These are phyloP conservation scores for Apostasia shenzhenica DNA, from an alignment of 106 monocot species.

Conservation along the genomic window DNA sequence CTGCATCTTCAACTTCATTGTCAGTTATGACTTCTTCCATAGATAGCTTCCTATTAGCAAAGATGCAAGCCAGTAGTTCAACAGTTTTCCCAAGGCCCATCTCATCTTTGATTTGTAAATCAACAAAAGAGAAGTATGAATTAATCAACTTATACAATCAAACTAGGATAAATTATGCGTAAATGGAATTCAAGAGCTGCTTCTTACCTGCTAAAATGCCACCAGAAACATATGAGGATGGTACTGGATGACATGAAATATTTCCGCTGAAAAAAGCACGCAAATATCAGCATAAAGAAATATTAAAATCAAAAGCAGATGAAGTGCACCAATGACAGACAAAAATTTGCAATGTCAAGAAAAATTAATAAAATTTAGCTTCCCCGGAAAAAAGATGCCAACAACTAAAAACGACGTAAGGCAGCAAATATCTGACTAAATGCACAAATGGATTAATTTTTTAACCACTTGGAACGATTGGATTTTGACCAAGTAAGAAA, in stretches of 20 bases:
- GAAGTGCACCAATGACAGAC: neutral
- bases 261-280: conserved; percentile 54
- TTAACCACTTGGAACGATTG: too few species aligned
- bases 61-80: conserved; percentile 88
- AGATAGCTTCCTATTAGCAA: conserved; percentile 37
- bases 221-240: conserved; percentile 51
- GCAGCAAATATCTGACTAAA: too few species aligned
- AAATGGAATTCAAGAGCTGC: conserved; percentile 2
- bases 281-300: neutral
- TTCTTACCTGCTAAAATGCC: conserved; percentile 91
- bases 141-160: neutral
- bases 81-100: conserved; percentile 99
- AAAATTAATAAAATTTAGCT: too few species aligned
- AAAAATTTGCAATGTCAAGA: too few species aligned
- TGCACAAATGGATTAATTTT: too few species aligned
- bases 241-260: conserved; percentile 56
- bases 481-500: too few species aligned
- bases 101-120: conserved; percentile 60
- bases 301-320: neutral
- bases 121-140: neutral
- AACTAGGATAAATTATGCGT: neutral
- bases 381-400: too few species aligned
- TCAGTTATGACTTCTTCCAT: conserved; percentile 23
- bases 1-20: conserved; percentile 13
- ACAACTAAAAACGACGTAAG: too few species aligned